phyloP scores from a whole-genome alignment of 1,284 basidiomycete genomes.

The Lentinula novae-zelandiae region DNA sequence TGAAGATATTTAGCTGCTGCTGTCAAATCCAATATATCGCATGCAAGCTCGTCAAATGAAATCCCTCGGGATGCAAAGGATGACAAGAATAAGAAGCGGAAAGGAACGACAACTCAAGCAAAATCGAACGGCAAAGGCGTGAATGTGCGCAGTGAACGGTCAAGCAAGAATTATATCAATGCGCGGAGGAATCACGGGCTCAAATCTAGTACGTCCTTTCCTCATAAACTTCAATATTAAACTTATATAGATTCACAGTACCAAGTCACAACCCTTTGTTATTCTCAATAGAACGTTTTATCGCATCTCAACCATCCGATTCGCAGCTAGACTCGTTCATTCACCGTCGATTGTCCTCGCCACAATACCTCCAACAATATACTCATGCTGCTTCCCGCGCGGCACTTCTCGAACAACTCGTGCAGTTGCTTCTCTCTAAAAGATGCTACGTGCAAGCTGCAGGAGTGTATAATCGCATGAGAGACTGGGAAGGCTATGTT shows the following conservation, averaged over 20 bases:
- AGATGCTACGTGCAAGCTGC: background rate
- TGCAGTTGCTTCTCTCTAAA: background rate
- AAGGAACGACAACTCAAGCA: no score
- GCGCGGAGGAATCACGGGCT: no score
- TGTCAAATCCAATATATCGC: background rate
- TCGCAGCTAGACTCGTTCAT: background rate
- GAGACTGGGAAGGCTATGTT: background rate
- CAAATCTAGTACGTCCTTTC: no score
- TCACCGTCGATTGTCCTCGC: background rate
- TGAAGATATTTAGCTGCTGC: background rate
- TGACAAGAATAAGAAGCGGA: no score
- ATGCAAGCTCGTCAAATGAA: no score
- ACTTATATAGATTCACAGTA: background rate
- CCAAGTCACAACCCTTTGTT: background rate
- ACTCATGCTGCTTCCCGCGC: background rate
- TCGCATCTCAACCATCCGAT: background rate
- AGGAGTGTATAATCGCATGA: background rate
- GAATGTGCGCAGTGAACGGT: no score
- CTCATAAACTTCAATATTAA: no score
- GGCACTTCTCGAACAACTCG: background rate
- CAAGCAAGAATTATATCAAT: no score
- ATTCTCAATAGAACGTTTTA: background rate
- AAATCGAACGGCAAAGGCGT: no score
- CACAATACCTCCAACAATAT: background rate
- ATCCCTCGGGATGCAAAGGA: no score